Conservation (phyloP, 164 flowering plant species). For the Akebia trifoliata region DNA sequence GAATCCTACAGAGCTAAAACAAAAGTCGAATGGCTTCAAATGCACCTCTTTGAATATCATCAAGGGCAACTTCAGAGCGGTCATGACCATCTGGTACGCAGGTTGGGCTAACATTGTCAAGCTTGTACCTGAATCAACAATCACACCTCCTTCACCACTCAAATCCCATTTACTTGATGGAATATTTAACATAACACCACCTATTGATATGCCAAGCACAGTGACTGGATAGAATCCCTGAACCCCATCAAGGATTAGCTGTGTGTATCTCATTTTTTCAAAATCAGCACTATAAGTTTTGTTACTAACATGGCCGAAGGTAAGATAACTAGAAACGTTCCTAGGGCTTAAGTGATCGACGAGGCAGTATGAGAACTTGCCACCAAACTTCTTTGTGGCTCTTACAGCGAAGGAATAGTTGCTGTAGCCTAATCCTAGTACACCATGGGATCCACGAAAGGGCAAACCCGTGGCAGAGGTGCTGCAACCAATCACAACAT, state of each 20-base stretch:
- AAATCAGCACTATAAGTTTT: not conserved
- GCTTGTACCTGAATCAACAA: slow-evolving; percentile 66
- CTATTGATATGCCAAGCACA: slow-evolving; percentile 51
- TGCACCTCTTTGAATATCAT: slow-evolving; percentile 16
- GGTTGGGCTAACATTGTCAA: slow-evolving; percentile 42
- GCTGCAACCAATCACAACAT: slow-evolving; percentile 61
- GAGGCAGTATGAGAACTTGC: slow-evolving; percentile 68
- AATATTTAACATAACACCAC: slow-evolving; percentile 30
- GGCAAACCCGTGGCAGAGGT: slow-evolving; percentile 21
- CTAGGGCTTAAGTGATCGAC: slow-evolving; percentile 62
- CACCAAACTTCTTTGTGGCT: slow-evolving; percentile 30
- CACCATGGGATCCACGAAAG: slow-evolving; percentile 50
- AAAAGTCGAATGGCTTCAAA: slow-evolving; percentile 41
- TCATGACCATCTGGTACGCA: slow-evolving; percentile 47
- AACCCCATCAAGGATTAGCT: slow-evolving; percentile 27
- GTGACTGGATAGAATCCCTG: slow-evolving; percentile 41
- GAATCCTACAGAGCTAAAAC: slow-evolving; percentile 45
- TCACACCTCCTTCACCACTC: slow-evolving; percentile 39
- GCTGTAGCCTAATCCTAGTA: slow-evolving; percentile 55
- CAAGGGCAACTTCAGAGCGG: slow-evolving; percentile 25
- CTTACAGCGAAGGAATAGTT: slow-evolving; percentile 36
- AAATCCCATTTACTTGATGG: slow-evolving; percentile 42
- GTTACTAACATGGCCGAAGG: slow-evolving; percentile 50
- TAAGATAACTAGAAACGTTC: slow-evolving; percentile 45
- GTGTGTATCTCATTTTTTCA: slow-evolving; percentile 27